A percentile compares a stretch with the other conserved stretches of the same genome.
Evolutionary conservation across 164 flowering plant genomes (phyloP).

Genomic region (Kalanchoe fedtschenkoi): DNA sequence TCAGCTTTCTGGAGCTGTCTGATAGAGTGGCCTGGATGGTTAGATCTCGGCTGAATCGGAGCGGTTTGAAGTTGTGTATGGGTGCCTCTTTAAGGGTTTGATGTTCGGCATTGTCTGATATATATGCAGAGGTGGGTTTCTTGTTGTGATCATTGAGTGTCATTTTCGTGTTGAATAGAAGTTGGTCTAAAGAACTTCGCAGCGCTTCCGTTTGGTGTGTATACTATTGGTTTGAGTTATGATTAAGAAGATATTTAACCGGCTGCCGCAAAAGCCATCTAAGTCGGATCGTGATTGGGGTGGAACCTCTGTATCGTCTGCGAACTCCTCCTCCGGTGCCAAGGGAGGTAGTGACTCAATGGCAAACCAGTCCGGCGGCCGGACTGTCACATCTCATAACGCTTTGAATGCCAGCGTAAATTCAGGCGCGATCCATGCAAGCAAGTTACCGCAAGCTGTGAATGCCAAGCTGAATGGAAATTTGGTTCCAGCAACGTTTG

Average conservation of each 20-base stretch:
- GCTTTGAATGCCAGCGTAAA: slow-evolving; percentile 13
- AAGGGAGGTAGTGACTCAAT: slow-evolving; percentile 14
- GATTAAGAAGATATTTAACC: slow-evolving; percentile 31
- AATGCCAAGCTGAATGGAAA: slow-evolving; percentile 35
- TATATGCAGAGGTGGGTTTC: not conserved
- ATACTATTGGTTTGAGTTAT: slow-evolving; percentile 16
- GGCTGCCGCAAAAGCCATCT: slow-evolving; percentile 32
- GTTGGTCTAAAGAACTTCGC: slow-evolving; percentile 6
- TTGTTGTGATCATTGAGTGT: not conserved
- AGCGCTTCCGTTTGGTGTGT: slow-evolving; percentile 10
- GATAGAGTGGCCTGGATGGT: not conserved
- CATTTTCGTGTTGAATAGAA: not conserved
- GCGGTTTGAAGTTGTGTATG: not conserved
- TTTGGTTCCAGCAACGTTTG: slow-evolving; percentile 16
- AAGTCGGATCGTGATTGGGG: slow-evolving; percentile 26
- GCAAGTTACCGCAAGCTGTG: slow-evolving; percentile 18
- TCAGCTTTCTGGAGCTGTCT: not conserved
- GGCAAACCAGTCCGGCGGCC: slow-evolving; percentile 14
- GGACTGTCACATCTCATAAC: slow-evolving; percentile 10
- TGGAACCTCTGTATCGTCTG: slow-evolving; percentile 18
- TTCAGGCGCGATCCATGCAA: slow-evolving; percentile 19
- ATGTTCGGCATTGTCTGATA: not conserved
- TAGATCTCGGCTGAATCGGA: not conserved
- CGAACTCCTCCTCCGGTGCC: slow-evolving; percentile 20
- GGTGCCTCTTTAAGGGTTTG: not conserved